These are phyloP conservation scores for Yamadazyma mexicana DNA, from an alignment of 1,139 yeast species.

Conservation along the genomic window DNA sequence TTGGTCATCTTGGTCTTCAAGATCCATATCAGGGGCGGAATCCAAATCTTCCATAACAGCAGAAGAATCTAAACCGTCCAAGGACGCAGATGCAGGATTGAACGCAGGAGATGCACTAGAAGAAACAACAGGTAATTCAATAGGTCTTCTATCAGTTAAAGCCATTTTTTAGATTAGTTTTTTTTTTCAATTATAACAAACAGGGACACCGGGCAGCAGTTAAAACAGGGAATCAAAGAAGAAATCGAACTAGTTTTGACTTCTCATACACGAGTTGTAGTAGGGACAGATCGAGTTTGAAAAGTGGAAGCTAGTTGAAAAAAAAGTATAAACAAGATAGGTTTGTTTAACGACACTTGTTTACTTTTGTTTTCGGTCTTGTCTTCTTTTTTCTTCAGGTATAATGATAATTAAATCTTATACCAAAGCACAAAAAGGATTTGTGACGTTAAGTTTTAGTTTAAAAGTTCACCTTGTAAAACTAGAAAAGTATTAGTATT, in stretches of 20 bases:
- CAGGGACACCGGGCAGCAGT: constrained; percentile 4
- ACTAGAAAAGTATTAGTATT: background rate
- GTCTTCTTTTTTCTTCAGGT: background rate
- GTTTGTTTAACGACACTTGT: no score
- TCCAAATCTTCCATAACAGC: constrained; percentile 3
- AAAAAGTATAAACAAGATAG: background rate
- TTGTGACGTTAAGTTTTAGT: no score
- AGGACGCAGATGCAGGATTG: constrained; percentile 33
- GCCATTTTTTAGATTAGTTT: no score
- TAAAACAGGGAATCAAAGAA: background rate
- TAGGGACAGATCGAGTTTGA: background rate
- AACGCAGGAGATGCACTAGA: constrained; percentile 46
- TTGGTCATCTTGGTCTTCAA: no score
- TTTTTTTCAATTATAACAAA: constrained; percentile 1
- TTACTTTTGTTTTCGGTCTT: no score
- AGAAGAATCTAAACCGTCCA: constrained; percentile 19
- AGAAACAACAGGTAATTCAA: constrained; percentile 42
- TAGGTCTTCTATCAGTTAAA: constrained; percentile 59
- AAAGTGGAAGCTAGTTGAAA: background rate
- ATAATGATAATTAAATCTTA: constrained; percentile 19
- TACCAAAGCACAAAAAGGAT: constrained; percentile 4
- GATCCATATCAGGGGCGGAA: constrained; percentile 6
- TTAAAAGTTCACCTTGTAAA: background rate
- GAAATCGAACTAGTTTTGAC: no score
- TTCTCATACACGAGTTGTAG: no score